Percentiles rank a stretch among this genome's conserved stretches.
phyloP scores from a whole-genome alignment of 2,329 filamentous ascomycete species.

The Cryphonectria nitschkei region DNA sequence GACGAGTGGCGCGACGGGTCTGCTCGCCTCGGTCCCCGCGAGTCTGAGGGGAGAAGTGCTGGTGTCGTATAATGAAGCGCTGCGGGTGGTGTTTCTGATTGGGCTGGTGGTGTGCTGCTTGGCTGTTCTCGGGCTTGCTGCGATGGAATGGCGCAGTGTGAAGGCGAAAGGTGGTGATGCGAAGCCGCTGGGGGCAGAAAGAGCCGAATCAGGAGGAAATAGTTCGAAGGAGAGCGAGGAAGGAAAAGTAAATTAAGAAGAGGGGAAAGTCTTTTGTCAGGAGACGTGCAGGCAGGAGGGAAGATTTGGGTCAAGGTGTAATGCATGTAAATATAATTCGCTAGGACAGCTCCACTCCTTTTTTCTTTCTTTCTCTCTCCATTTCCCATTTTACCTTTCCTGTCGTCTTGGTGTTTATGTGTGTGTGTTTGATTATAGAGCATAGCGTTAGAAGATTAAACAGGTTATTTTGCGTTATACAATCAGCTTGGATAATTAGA shows the following conservation, averaged over 20 bases:
- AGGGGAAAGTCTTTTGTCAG: not conserved
- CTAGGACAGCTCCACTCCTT: not conserved
- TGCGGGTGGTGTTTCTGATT: constrained; percentile 60
- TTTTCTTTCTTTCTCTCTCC: no score
- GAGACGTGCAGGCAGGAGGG: not conserved
- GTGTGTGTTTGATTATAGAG: no score
- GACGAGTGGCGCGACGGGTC: constrained; percentile 49
- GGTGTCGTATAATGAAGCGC: constrained; percentile 58
- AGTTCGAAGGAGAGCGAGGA: not conserved
- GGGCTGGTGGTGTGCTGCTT: constrained; percentile 54
- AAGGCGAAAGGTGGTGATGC: not conserved
- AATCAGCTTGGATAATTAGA: no score
- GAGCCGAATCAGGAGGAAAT: not conserved
- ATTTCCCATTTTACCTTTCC: no score
- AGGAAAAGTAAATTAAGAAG: not conserved
- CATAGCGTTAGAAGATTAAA: not conserved
- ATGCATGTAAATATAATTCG: not conserved
- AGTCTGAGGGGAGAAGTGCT: constrained; percentile 53
- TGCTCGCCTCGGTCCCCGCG: constrained; percentile 52
- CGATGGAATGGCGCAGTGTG: constrained; percentile 60
- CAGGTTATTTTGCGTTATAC: not conserved
- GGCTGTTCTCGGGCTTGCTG: constrained; percentile 53
- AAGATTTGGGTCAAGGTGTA: not conserved
- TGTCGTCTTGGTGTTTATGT: no score
- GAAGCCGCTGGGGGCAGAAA: not conserved